Conservation (phyloP, 2,329 filamentous ascomycete genomes). For the Sclerotinia glacialis region DNA sequence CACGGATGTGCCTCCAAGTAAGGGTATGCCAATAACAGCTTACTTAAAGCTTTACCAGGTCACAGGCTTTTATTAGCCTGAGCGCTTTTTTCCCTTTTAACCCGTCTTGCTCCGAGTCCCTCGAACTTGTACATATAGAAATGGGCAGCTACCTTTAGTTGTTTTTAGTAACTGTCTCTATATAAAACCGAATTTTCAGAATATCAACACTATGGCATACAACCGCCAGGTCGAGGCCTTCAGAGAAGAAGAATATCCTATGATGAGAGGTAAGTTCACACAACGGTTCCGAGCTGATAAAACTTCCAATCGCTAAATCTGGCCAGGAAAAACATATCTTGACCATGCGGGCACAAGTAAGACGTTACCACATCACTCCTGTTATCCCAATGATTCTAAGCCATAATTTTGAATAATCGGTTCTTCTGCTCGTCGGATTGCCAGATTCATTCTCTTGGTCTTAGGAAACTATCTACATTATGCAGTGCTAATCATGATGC, state of each 20-base stretch:
- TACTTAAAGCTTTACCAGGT: constrained; percentile 2
- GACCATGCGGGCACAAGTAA: constrained; percentile 81
- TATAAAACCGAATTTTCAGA: constrained; percentile 3
- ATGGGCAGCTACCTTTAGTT: constrained; percentile 1
- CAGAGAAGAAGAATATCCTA: constrained; percentile 60
- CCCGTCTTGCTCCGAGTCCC: constrained; percentile 11
- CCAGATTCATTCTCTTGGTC: not conserved
- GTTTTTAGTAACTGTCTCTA: not conserved
- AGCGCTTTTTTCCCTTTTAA: constrained; percentile 13
- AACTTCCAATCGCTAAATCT: constrained; percentile 14
- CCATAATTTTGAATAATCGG: not conserved
- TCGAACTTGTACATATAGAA: constrained; percentile 12
- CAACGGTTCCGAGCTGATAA: constrained; percentile 14
- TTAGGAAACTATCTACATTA: not conserved
- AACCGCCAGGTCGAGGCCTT: constrained; percentile 57
- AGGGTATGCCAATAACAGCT: constrained; percentile 1
- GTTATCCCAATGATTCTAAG: not conserved
- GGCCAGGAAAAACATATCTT: constrained; percentile 71
- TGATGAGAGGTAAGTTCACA: constrained; percentile 56
- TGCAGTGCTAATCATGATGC: not conserved
- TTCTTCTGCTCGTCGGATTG: not conserved
- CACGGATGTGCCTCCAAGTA: constrained; percentile 11
- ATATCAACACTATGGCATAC: constrained; percentile 43
- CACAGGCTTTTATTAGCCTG: constrained; percentile 21
- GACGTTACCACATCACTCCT: constrained; percentile 13